Conservation (phyloP, 306 rosid genomes). For the Cyamopsis tetragonoloba region DNA sequence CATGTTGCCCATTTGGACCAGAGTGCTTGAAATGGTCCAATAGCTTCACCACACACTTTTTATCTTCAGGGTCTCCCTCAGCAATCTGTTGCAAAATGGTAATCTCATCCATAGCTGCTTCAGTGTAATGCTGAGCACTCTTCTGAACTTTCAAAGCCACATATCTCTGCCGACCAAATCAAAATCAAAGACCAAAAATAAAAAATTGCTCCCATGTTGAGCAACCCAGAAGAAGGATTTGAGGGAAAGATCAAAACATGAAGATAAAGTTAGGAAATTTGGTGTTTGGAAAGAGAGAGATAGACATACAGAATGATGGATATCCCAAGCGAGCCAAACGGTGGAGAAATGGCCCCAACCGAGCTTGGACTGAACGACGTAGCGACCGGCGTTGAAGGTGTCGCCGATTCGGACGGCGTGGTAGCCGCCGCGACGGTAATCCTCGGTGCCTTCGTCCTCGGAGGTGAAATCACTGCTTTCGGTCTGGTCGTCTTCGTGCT, state of each 20-base stretch:
- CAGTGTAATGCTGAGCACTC: constrained; percentile 97
- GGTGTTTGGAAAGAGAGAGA: not conserved
- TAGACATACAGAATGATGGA: constrained; percentile 45
- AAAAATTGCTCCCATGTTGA: not conserved
- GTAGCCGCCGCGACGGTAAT: constrained; percentile 94
- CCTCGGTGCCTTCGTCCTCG: constrained; percentile 97
- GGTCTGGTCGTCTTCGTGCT: constrained; percentile 41
- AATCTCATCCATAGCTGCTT: constrained; percentile 96
- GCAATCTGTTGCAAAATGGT: constrained; percentile 88
- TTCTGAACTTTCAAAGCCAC: constrained; percentile 96
- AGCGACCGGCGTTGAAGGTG: constrained; percentile 62
- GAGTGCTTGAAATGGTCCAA: constrained; percentile 95
- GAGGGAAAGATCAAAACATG: not conserved
- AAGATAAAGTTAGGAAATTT: too few relatives aligned
- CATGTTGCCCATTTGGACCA: constrained; percentile 95
- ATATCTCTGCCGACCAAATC: constrained; percentile 44
- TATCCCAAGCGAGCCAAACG: constrained; percentile 98
- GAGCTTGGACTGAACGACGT: constrained; percentile 85
- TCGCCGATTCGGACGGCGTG: constrained; percentile 91
- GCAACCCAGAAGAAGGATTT: too few relatives aligned
- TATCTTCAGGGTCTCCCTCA: constrained; percentile 78
- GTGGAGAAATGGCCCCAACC: constrained; percentile 99
- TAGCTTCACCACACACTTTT: constrained; percentile 90
- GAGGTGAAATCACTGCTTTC: constrained; percentile 92
- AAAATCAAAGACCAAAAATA: not conserved